Evolutionary conservation across 208 protist genomes (phyloP).

Genomic region (Trypanosoma boissoni): DNA sequence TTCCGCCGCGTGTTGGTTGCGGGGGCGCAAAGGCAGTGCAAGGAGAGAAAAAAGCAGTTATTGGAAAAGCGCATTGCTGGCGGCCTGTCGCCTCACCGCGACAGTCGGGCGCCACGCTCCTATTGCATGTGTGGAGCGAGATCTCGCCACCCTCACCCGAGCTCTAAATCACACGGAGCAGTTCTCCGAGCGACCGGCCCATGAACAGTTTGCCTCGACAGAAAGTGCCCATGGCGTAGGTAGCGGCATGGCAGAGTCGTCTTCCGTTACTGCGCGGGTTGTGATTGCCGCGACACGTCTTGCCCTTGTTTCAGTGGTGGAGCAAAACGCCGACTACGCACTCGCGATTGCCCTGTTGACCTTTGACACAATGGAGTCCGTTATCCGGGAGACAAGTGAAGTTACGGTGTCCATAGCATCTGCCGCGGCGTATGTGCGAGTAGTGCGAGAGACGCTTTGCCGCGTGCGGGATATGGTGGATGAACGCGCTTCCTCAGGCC

Average conservation of each 20-base stretch:
- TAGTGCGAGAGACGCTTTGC: conserved; percentile 16
- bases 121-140: neutral
- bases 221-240: neutral
- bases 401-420: conserved; percentile 16
- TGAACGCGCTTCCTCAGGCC: too few relatives aligned
- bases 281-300: conserved; percentile 14
- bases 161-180: neutral
- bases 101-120: conserved; percentile 2
- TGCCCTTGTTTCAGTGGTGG: conserved; percentile 17
- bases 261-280: too few relatives aligned
- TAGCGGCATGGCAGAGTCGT: conserved; percentile 1
- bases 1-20: too few relatives aligned
- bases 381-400: conserved; percentile 10
- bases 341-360: conserved; percentile 31
- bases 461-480: conserved; percentile 16
- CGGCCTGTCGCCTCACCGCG: conserved; percentile 5
- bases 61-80: too few relatives aligned
- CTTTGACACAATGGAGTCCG: conserved; percentile 12
- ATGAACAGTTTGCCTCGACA: neutral
- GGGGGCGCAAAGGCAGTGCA: too few relatives aligned
- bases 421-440: conserved; percentile 30
- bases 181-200: neutral
- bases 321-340: conserved; percentile 30
- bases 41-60: too few relatives aligned
- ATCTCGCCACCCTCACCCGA: too few relatives aligned